Evolutionary conservation across 2,329 filamentous ascomycete genomes (phyloP), one percentile per base, ranked within the genome.

Genomic region (Pseudogymnoascus sp.): DNA sequence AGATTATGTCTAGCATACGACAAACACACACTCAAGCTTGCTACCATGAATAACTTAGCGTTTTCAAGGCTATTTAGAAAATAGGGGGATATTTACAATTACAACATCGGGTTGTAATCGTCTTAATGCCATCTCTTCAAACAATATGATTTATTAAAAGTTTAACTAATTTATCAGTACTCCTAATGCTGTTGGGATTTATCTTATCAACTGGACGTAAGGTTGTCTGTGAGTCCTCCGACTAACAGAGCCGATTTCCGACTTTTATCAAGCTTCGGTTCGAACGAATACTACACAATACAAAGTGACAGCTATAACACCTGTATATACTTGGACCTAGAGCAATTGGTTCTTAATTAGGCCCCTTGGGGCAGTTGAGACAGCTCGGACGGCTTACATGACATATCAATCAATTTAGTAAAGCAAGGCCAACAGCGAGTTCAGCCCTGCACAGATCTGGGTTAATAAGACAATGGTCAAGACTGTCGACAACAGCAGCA

Each of bases 381-480:
- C 40, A 21, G 40, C 10, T 42, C 40, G 40, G 40, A 42, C 40
- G 40, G 40, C 40, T 21, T 21, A 13, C 7, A 38, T 38, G 37
- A 38, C 37, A 14, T 38, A 38, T 8, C 7, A 42, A 42, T 21
- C 40, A 26, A 47, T 21, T 47, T 47, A 47, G 42, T 47, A 47
- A 47, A 47, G 24, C 11, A 67, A 60, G 35, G 68, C 68, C 14
- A 29, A 10, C 4, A 29, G 21, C 2, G 44, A 50, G 24, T 50
- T 50, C 14, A 10, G 29, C 14, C 7, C 14, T 3, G 44, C 44
- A 16, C 24, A 50, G 44, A 8, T 11, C 1, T 50, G 44, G 44
- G 44, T 29, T 29, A 50, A 50, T 50, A 50, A 50, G 24, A 50
- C 44, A 13, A n/a, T 29, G 21, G 44, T 24, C 3, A 50, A 50